These are phyloP conservation scores for Torrubiella hemipterigena DNA, from an alignment of 2,329 filamentous ascomycete species.

Conservation along the genomic window DNA sequence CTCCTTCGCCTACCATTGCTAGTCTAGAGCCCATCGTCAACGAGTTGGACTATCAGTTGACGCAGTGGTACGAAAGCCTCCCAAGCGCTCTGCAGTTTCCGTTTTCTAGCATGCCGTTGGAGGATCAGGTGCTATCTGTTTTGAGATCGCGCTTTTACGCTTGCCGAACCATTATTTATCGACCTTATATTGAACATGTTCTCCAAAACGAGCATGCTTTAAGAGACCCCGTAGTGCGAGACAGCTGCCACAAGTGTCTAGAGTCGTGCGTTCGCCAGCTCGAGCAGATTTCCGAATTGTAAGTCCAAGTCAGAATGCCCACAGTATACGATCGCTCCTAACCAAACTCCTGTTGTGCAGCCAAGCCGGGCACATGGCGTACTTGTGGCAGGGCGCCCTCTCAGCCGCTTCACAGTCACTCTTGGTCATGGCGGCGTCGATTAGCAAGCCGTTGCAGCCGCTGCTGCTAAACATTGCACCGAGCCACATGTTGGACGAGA, in stretches of 20 bases:
- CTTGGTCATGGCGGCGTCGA: slow-evolving; percentile 73
- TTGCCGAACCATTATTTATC: slow-evolving; percentile 76
- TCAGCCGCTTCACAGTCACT: slow-evolving; percentile 75
- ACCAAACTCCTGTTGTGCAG: slow-evolving; percentile 21
- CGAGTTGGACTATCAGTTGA: slow-evolving; percentile 71
- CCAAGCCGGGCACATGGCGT: slow-evolving; percentile 74
- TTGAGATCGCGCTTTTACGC: slow-evolving; percentile 71
- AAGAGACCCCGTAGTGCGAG: slow-evolving; percentile 59
- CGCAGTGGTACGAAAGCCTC: slow-evolving; percentile 74
- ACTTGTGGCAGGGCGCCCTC: slow-evolving; percentile 74
- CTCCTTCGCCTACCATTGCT: slow-evolving; percentile 56
- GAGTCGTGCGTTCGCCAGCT: slow-evolving; percentile 71
- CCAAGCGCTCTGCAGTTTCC: slow-evolving; percentile 67
- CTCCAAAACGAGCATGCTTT: slow-evolving; percentile 65
- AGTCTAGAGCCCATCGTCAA: slow-evolving; percentile 67
- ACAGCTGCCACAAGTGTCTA: slow-evolving; percentile 70
- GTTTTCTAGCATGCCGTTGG: slow-evolving; percentile 52
- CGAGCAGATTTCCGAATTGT: slow-evolving; percentile 68
- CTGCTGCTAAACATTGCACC: slow-evolving; percentile 49
- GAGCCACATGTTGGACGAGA: slow-evolving; percentile 54
- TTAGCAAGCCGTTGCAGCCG: slow-evolving; percentile 59
- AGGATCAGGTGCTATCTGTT: slow-evolving; percentile 68
- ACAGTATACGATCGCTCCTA: not conserved
- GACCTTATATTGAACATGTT: slow-evolving; percentile 71
- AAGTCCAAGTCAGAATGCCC: slow-evolving; percentile 22